phyloP scores from a whole-genome alignment of 176 grass and related monocot genomes.

The Eleusine coracana region DNA sequence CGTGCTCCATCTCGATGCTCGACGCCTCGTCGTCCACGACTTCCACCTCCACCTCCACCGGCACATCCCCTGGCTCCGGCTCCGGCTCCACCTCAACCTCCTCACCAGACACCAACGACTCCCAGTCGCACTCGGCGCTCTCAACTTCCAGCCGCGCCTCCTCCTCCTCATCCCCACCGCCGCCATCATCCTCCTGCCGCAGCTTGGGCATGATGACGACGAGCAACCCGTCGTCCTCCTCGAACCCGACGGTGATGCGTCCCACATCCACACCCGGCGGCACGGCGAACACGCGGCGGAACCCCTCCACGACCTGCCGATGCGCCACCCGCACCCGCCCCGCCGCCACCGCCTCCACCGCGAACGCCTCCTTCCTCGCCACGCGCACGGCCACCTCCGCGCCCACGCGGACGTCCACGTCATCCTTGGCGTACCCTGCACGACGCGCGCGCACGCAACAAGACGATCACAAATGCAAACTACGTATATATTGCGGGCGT shows the following conservation, averaged over 20 bases:
- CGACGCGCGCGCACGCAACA: not conserved
- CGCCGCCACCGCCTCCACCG: slow-evolving; percentile 40
- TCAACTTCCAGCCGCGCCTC: slow-evolving; percentile 21
- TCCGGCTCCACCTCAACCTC: not conserved
- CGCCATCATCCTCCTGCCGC: not conserved
- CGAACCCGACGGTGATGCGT: slow-evolving; percentile 57
- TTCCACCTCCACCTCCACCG: slow-evolving; percentile 36
- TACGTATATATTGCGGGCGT: not conserved
- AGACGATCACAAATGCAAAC: not conserved
- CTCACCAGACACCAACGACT: not conserved
- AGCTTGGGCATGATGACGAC: slow-evolving; percentile 81
- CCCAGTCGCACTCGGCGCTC: not conserved
- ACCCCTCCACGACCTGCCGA: slow-evolving; percentile 45
- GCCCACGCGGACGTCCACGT: slow-evolving; percentile 63
- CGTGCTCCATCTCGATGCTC: slow-evolving; percentile 28
- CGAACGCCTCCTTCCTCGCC: slow-evolving; percentile 50
- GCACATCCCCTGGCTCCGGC: not conserved
- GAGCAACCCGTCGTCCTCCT: slow-evolving; percentile 74
- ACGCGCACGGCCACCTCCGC: slow-evolving; percentile 50
- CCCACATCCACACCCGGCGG: slow-evolving; percentile 46
- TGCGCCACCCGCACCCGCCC: slow-evolving; percentile 52
- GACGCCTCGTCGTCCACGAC: slow-evolving; percentile 17
- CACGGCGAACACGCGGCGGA: slow-evolving; percentile 61
- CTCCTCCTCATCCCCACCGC: not conserved
- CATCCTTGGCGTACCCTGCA: slow-evolving; percentile 68